These are phyloP conservation scores for Psilocybe tampanensis DNA, from an alignment of 768 basidiomycete genomes.

Conservation along the genomic window DNA sequence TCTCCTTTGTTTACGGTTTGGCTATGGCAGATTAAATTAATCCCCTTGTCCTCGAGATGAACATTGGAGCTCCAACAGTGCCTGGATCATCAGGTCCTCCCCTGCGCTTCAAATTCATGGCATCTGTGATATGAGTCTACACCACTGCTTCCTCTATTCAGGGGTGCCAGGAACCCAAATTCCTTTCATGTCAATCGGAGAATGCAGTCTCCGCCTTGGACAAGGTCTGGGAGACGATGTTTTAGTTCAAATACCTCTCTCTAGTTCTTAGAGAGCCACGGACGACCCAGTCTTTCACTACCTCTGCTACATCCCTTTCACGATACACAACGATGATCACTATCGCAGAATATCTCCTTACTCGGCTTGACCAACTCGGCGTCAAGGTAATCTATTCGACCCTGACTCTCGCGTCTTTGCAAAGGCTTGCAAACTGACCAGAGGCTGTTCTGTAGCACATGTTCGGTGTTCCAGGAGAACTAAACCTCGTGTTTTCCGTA, in stretches of 20 bases:
- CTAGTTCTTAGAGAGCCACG: neutral
- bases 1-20: neutral
- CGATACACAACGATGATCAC: neutral
- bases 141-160: neutral
- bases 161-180: neutral
- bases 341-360: slow-evolving; percentile 7
- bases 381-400: slow-evolving; percentile 1
- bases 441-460: slow-evolving; percentile 28
- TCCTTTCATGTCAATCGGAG: neutral
- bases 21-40: neutral
- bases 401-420: neutral
- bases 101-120: neutral
- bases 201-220: neutral
- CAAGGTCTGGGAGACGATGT: neutral
- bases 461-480: slow-evolving; percentile 84
- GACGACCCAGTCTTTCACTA: neutral
- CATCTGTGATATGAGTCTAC: neutral
- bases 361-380: slow-evolving; percentile 7
- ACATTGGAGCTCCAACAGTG: neutral
- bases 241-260: neutral
- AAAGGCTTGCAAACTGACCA: neutral
- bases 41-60: no score
- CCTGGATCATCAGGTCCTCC: neutral
- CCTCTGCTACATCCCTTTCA: neutral
- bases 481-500: slow-evolving; percentile 68